Evolutionary conservation across 495 filamentous ascomycete genomes (phyloP).

Genomic region (Daldinia decipiens): DNA sequence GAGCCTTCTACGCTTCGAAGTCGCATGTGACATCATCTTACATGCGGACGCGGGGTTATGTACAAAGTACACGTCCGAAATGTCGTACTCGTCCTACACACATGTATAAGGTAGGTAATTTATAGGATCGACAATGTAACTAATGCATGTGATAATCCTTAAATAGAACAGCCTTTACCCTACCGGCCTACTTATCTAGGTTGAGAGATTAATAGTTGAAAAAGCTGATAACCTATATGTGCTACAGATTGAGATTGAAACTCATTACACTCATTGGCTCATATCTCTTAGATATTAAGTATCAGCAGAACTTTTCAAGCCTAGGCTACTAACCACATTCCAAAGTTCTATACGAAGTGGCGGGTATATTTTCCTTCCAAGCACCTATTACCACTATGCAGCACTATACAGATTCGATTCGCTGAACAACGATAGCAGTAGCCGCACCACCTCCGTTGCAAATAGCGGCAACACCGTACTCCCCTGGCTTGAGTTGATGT

Average conservation of each 20-base stretch:
- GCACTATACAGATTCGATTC: slow-evolving; percentile 71
- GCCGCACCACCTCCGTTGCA: slow-evolving; percentile 97
- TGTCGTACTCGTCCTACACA: background rate
- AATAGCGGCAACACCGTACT: slow-evolving; percentile 95
- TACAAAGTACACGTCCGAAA: background rate
- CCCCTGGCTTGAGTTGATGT: slow-evolving; percentile 87
- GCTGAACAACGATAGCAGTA: slow-evolving; percentile 91
- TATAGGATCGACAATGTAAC: background rate
- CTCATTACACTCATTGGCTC: background rate
- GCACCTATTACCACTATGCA: background rate
- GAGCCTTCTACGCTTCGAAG: background rate
- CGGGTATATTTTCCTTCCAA: background rate
- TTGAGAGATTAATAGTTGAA: background rate
- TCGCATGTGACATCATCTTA: slow-evolving; percentile 3
- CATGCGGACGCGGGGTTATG: background rate
- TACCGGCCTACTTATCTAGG: too few species aligned
- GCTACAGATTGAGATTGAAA: background rate
- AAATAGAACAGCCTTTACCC: background rate
- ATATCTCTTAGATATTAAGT: background rate
- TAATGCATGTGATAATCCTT: slow-evolving; percentile 4
- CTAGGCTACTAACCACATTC: background rate
- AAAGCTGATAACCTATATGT: background rate
- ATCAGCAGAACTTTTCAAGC: background rate
- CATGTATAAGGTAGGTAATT: background rate
- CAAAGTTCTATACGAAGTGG: background rate